A percentile compares a stretch with the other conserved stretches of the same genome.
Evolutionary conservation across 2,329 filamentous ascomycete species (phyloP).

Genomic region (Hymenoscyphus scutula): DNA sequence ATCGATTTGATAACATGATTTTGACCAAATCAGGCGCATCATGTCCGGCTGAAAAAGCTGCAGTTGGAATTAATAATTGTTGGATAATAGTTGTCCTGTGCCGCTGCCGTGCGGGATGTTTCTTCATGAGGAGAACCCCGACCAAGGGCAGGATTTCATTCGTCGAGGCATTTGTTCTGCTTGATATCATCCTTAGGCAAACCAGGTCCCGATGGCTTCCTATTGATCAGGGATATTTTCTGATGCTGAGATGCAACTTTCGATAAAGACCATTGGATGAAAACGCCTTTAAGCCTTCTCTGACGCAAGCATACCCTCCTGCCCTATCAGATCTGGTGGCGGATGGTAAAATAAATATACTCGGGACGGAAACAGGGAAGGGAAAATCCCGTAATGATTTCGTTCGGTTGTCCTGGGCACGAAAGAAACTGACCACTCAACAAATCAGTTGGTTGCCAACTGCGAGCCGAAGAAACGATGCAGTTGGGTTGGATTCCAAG

Average conservation of each 20-base stretch:
- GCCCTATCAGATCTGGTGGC: neutral
- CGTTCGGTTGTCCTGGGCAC: too few species aligned
- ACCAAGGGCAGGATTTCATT: constrained; percentile 9
- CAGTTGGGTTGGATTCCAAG: neutral
- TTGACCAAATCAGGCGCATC: constrained; percentile 6
- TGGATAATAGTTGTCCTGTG: constrained; percentile 1
- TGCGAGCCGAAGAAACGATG: neutral
- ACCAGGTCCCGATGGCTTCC: neutral
- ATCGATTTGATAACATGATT: constrained; percentile 1
- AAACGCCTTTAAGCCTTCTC: constrained; percentile 16
- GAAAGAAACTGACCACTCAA: neutral
- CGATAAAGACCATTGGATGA: constrained; percentile 21
- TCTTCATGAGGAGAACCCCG: constrained; percentile 9
- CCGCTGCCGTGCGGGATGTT: constrained; percentile 14
- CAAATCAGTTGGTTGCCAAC: neutral
- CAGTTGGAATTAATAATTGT: constrained; percentile 7
- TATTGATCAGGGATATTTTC: constrained; percentile 15
- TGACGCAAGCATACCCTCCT: constrained; percentile 24
- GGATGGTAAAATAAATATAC: neutral
- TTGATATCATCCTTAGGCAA: constrained; percentile 4
- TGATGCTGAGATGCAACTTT: constrained; percentile 17
- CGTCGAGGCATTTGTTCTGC: neutral
- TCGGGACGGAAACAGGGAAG: neutral
- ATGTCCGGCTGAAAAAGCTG: constrained; percentile 11
- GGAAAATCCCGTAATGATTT: constrained; percentile 1